Evolutionary conservation across 192 early-diverging fungal species (phyloP).

Genomic region (Coemansia sp.): DNA sequence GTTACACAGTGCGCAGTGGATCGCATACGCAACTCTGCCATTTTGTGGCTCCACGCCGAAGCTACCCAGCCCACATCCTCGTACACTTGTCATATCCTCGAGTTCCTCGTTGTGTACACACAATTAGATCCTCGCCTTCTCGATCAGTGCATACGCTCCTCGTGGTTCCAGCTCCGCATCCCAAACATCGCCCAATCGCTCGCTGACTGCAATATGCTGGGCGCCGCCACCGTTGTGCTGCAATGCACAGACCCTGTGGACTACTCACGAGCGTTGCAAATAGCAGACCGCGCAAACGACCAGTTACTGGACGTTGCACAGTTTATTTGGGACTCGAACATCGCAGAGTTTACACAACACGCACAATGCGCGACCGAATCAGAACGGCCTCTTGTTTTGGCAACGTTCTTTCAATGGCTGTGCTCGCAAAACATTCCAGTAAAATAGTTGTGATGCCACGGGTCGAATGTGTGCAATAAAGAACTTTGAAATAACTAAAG

Average conservation of each 20-base stretch:
- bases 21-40: too few relatives aligned
- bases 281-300: slow-evolving; percentile 31
- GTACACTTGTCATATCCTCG: slow-evolving; percentile 21
- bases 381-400: too few relatives aligned
- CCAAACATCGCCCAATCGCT: slow-evolving; percentile 16
- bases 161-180: slow-evolving; percentile 33
- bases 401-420: too few relatives aligned
- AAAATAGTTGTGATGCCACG: too few relatives aligned
- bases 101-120: slow-evolving; percentile 16
- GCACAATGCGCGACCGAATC: too few relatives aligned
- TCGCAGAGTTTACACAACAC: slow-evolving; percentile 46
- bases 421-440: too few relatives aligned
- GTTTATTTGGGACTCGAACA: slow-evolving; percentile 45
- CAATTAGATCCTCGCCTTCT: slow-evolving; percentile 5
- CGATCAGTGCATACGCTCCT: slow-evolving; percentile 1
- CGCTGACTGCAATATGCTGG: slow-evolving; percentile 13
- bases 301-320: slow-evolving; percentile 20
- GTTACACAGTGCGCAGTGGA: too few relatives aligned
- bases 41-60: slow-evolving; percentile 6
- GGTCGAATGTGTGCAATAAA: too few relatives aligned
- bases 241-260: slow-evolving; percentile 18
- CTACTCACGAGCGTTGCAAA: slow-evolving; percentile 25
- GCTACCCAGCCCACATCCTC: not conserved
- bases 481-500: too few relatives aligned
- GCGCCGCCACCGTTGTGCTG: slow-evolving; percentile 35